Base-by-base conservation (phyloP, 202 grass and related monocot genomes). In the Setaria viridis region DNA sequence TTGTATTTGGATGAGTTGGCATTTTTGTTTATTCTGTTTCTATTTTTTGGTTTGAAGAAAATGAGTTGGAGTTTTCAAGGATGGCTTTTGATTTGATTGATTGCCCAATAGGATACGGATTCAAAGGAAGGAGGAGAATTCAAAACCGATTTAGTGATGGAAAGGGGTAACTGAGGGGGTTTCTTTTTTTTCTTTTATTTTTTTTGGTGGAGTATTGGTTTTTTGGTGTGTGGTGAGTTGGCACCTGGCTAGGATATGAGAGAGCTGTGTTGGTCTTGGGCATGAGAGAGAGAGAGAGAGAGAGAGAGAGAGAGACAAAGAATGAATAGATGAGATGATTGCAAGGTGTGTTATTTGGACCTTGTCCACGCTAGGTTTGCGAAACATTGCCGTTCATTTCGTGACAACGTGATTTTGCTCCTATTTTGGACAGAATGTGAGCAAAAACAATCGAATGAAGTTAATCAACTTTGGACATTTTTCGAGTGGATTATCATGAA, bases 1-100 rank as follows among this genome's bases (percentile, higher is more conserved):
- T 0, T 70, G 39, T 37, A 50, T 34, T 80, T 62, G 43, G 54
- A 71, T 88, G 79, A 62, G 79, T 42, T 87, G 72, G 32, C 72
- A 70, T 82, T 82, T 78, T 47, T 8, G 2, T 12, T 30, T 25
- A 25, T 25, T 25, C 25, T 70, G 0, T 20, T 19, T 25, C 25
- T 25, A 25, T 25, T 70, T 25, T 51, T 74, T 4, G 2, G 7
- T 35, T 74, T 33, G 2, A 32, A 7, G 8, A 5, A 74, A 78
- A 72, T 88, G 80, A 35, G 65, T 21, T 88, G 63, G 32, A 33
- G 68, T 56, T 70, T 69, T 47, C 3, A 49, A 30, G 14, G 14
- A 67, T 41, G 63, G 33, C 0, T 66, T 66, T 69, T 59, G 79
- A 58, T 70, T 70, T 72, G 80, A 60, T 70, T 77, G 72, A 20